A percentile compares a stretch with the other conserved stretches of the same genome.
Conservation (phyloP, 257 asterid species). For the Coffea eugenioides region DNA sequence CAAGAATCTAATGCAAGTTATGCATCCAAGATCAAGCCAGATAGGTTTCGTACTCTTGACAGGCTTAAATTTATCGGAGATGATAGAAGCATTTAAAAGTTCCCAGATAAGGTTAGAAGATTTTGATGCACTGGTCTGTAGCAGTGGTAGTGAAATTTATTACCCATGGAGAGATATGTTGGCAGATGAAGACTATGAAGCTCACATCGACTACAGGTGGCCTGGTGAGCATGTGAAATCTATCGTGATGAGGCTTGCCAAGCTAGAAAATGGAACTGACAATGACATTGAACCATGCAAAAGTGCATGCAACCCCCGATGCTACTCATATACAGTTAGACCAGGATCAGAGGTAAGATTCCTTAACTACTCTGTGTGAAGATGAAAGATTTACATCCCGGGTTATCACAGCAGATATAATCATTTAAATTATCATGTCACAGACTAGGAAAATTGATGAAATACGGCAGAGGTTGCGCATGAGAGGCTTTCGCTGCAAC, state of each 20-base stretch:
- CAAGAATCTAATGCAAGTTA: constrained; percentile 52
- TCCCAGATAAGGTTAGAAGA: constrained; percentile 38
- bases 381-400: constrained; percentile 9
- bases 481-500: constrained; percentile 73
- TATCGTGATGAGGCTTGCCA: constrained; percentile 44
- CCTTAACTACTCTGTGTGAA: constrained; percentile 14
- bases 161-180: constrained; percentile 61
- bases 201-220: constrained; percentile 65
- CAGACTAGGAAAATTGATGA: constrained; percentile 54
- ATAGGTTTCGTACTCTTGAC: constrained; percentile 55
- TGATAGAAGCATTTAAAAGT: constrained; percentile 38
- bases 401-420: constrained; percentile 10
- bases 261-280: constrained; percentile 36
- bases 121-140: constrained; percentile 59
- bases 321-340: constrained; percentile 55
- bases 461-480: constrained; percentile 55
- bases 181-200: constrained; percentile 53
- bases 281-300: constrained; percentile 39
- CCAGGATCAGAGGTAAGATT: constrained; percentile 50
- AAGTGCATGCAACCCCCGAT: constrained; percentile 44
- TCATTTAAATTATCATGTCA: constrained; percentile 10
- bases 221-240: constrained; percentile 57
- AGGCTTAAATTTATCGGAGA: constrained; percentile 51
- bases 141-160: constrained; percentile 65
- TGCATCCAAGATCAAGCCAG: constrained; percentile 43